Evolutionary conservation across 2,329 filamentous ascomycete species (phyloP), one percentile per base, ranked within the genome.

Genomic region (Aspergillus pseudoviridinutans): DNA sequence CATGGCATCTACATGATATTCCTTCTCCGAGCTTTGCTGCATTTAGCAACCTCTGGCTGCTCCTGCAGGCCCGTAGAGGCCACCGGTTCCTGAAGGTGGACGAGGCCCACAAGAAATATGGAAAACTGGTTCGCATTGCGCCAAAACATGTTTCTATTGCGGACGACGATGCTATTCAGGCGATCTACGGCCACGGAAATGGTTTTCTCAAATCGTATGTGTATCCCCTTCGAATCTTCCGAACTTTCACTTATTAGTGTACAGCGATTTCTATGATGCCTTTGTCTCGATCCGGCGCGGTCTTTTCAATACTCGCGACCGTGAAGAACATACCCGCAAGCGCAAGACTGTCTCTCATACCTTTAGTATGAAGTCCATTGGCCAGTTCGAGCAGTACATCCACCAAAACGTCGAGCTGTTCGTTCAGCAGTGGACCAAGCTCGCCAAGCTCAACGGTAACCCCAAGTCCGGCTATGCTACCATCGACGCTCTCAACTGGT

Each of bases 371-470:
- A 95, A 93, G 76, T 90, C 85, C 9, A 83, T 96, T 54, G 82
- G 82, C 58, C 87, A 96, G 71, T 95, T 96, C 70, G 92, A 96
- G 78, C 89, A 91, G 53, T 96, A 93, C 74, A 93, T 96, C 64
- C 87, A 90, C 69, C 78, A 82, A 63, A 96, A 95, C 72, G 81
- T 96, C 3, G 85, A 88, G 58, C 77, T 86, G 14, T 89, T 96
- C 57, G 85, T 89, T 25, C 78, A 79, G 58, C 86, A 91, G 71
- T 91, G 91, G 83, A 89, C 91, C 68, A 79, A 78, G 20, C 76
- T 93, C 7, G 80, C 81, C 12, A 73, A 79, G n/a, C 68, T 69
- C 3, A 74, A 79, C 10, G 74, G 77, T 10, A 68, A 79, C 47
- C 77, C 78, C 49, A 66, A 81, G 68, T 80, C 76, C 24, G 81